Conservation (phyloP, 2,329 filamentous ascomycete genomes). For the Huntiella moniliformis region DNA sequence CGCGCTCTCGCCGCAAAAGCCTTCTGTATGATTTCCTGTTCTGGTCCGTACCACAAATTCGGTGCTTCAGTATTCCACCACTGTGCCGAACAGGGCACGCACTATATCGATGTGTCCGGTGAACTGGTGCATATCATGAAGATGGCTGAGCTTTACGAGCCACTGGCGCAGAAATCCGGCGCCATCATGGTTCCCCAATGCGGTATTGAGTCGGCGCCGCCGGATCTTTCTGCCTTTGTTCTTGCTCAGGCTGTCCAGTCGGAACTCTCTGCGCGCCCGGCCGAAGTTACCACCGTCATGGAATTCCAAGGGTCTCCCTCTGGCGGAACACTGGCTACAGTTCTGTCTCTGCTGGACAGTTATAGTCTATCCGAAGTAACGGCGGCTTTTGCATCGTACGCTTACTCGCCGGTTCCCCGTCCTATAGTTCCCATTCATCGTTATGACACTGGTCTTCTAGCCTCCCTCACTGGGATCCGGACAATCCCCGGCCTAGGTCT, state of each 20-base stretch:
- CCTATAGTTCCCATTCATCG: constrained; percentile 13
- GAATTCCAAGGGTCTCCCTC: constrained; percentile 31
- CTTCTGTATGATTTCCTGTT: constrained; percentile 35
- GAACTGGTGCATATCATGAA: constrained; percentile 37
- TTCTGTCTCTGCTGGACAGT: constrained; percentile 38
- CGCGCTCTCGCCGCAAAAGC: constrained; percentile 33
- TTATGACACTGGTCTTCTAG: background rate
- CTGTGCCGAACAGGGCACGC: constrained; percentile 42
- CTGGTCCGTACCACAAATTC: constrained; percentile 38
- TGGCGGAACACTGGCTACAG: constrained; percentile 50
- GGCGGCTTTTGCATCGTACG: constrained; percentile 30
- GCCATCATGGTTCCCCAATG: constrained; percentile 42
- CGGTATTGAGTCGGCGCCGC: constrained; percentile 42
- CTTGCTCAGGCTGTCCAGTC: constrained; percentile 32
- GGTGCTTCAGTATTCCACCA: constrained; percentile 42
- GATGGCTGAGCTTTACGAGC: constrained; percentile 43
- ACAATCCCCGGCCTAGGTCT: constrained; percentile 33
- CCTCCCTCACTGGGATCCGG: constrained; percentile 28
- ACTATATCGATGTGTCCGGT: constrained; percentile 46
- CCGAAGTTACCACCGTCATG: constrained; percentile 34
- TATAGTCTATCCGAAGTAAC: constrained; percentile 30
- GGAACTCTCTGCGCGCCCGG: constrained; percentile 28
- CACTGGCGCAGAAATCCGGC: constrained; percentile 31
- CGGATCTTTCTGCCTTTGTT: constrained; percentile 39
- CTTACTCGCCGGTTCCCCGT: constrained; percentile 36